Base-by-base conservation (phyloP, 306 rosid genomes). In the Cucumis cinereus region DNA sequence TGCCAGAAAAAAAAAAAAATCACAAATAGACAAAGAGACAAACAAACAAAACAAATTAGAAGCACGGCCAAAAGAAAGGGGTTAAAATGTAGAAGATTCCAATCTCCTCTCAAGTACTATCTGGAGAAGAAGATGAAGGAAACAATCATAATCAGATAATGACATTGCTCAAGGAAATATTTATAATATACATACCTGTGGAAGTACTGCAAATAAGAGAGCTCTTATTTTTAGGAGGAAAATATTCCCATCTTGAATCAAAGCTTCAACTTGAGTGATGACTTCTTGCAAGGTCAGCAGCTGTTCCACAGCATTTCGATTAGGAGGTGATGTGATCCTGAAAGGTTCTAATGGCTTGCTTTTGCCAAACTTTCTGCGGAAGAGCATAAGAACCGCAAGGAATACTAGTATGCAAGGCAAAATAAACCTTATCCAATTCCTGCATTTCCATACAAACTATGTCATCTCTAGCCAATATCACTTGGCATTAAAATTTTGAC, bases 251-350 rank as follows among this genome's bases (percentile, higher is more conserved):
- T 87, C 89, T 86, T 92, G 97, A 83, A 91, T 86, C 30, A 83
- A 52, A 19, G 96, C 81, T 77, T 93, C 98, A 28, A 86, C 83
- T 82, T 88, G 96, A 55, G 89, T 68, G 80, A 93, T 90, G 81
- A 86, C 91, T 78, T 93, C 97, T 82, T 93, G 98, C 80, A 93
- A 78, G 24, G 91, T 85, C 79, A 93, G 82, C 36, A 93, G 84
- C 85, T 91, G 97, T 85, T 93, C 98, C 54, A 93, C 96, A 28
- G 96, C 84, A 86, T 90, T 91, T 80, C 87, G 86, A 82, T 83
- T 86, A 38, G 89, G 90, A 14, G 98, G 96, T 77, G 89, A 43
- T 19, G 81, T 90, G 66, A 91, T 81, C 84, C 52, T 82, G 83
- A 90, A 90, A 75, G 92, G 87, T 75, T 90, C 87, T 79, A 90